These are phyloP conservation scores for Penicillium sp. DNA, from an alignment of 2,329 filamentous ascomycete species.

Conservation along the genomic window DNA sequence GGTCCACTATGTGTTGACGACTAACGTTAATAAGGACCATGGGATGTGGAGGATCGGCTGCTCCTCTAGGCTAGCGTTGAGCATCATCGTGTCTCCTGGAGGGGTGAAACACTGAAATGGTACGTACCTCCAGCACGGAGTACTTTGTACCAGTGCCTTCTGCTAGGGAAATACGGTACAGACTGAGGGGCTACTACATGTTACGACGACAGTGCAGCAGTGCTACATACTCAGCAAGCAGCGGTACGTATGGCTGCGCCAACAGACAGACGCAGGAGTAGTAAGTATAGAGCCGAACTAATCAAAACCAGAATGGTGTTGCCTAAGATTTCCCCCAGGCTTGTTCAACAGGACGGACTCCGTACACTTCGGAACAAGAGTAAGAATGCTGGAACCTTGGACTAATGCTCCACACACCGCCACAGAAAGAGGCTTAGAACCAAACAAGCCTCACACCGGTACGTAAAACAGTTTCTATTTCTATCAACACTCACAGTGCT, in stretches of 20 bases:
- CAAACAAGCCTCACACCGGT: conserved; percentile 6
- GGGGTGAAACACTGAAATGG: background rate
- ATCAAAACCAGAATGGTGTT: conserved; percentile 21
- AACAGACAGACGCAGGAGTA: conserved; percentile 2
- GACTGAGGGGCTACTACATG: background rate
- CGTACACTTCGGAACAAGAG: background rate
- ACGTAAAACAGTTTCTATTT: background rate
- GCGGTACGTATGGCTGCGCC: background rate
- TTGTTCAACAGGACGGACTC: background rate
- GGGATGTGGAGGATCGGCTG: conserved; percentile 23
- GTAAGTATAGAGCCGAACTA: conserved; percentile 19
- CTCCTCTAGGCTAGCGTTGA: conserved; percentile 2
- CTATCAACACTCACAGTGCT: background rate
- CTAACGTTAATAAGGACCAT: conserved; percentile 8
- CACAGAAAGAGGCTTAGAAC: conserved; percentile 5
- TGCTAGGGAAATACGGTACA: background rate
- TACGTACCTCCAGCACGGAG: no score
- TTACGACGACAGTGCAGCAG: no score
- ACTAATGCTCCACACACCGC: conserved; percentile 9
- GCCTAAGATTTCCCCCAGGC: conserved; percentile 15
- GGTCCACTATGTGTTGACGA: background rate
- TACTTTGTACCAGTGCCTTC: no score
- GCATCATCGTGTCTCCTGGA: background rate
- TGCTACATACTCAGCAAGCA: background rate
- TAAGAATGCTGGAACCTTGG: background rate